phyloP scores from a whole-genome alignment of 805 yeast genomes.

The Saccharomycopsis guyanensis region DNA sequence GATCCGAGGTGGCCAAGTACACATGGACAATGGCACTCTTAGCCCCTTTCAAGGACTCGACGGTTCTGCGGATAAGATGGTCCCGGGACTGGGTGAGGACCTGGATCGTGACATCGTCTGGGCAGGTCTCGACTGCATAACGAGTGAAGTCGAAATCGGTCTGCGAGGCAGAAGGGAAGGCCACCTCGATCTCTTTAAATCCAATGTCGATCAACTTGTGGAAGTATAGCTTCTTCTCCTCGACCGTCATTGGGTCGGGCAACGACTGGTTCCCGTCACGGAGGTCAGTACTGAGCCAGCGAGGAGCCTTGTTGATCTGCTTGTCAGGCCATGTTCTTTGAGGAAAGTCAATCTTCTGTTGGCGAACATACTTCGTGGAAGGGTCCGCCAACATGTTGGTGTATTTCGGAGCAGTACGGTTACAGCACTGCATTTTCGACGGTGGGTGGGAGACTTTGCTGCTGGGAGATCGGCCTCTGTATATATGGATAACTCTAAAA shows the following conservation, averaged over 20 bases:
- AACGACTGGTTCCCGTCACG: slow-evolving; percentile 78
- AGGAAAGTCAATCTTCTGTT: slow-evolving; percentile 46
- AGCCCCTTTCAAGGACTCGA: slow-evolving; percentile 67
- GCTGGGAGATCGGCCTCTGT: neutral
- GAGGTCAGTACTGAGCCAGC: slow-evolving; percentile 75
- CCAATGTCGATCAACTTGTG: slow-evolving; percentile 66
- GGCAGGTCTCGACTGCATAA: slow-evolving; percentile 71
- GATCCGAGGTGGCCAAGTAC: slow-evolving; percentile 68
- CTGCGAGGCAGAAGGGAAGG: slow-evolving; percentile 77
- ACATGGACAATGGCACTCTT: slow-evolving; percentile 65
- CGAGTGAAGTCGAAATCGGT: slow-evolving; percentile 78
- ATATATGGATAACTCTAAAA: neutral
- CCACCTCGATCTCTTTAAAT: slow-evolving; percentile 73
- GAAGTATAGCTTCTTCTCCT: slow-evolving; percentile 67
- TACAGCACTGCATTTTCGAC: slow-evolving; percentile 19
- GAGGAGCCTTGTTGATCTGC: slow-evolving; percentile 59
- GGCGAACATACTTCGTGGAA: slow-evolving; percentile 50
- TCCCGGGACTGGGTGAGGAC: slow-evolving; percentile 74
- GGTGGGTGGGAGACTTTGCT: neutral
- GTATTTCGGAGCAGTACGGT: slow-evolving; percentile 16
- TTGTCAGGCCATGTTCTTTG: slow-evolving; percentile 70
- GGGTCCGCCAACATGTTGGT: slow-evolving; percentile 61
- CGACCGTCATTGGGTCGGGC: slow-evolving; percentile 77
- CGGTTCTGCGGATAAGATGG: slow-evolving; percentile 63
- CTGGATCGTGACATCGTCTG: slow-evolving; percentile 67